Evolutionary conservation across 306 rosid genomes (phyloP), one percentile per base, ranked within the genome.

Genomic region (Canavalia ensiformis): DNA sequence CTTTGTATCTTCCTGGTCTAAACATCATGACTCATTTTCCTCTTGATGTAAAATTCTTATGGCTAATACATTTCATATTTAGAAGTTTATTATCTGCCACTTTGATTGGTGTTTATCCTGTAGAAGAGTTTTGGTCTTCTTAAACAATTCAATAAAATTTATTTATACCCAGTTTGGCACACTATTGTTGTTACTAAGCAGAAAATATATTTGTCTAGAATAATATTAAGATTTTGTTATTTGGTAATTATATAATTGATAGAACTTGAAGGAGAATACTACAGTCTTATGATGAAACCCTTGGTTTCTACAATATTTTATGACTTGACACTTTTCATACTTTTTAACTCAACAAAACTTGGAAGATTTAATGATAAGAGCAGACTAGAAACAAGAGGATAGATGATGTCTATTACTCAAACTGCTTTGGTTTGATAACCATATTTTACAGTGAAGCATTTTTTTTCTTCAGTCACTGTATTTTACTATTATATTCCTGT

Each of bases 351-450:
- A 13, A 8, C 45, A 72, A 79, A 57, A 30, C 35, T 62, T 52
- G 10, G 56, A 28, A 47, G 37, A 42, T 59, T 57, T 39, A 44
- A 33, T 78, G 12, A 64, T 29, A 76, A 47, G 46, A 59, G 66
- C 55, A 31, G 68, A 47, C 13, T 29, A 51, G 51, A 74, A 59
- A 58, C 55, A 57, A 49, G 13, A 63, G 63, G 7, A 65, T 18
- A 68, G 12, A 50, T 67, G 30, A 50, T 67, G n/a, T 39, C 46
- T 44, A 68, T 83, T 77, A 29, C 62, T 62, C 33, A 77, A 47
- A 59, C 29, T 69, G 51, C 65, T 69, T 70, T 68, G 76, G 57
- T 56, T 74, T 55, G 76, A 60, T 84, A 65, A 77, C 70, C 76
- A 18, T 51, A 76, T 52, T 55, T 44, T 45, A 25, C 55, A 41